phyloP scores from a whole-genome alignment of 768 basidiomycete genomes.

The Coprinopsis marcescibilis region DNA sequence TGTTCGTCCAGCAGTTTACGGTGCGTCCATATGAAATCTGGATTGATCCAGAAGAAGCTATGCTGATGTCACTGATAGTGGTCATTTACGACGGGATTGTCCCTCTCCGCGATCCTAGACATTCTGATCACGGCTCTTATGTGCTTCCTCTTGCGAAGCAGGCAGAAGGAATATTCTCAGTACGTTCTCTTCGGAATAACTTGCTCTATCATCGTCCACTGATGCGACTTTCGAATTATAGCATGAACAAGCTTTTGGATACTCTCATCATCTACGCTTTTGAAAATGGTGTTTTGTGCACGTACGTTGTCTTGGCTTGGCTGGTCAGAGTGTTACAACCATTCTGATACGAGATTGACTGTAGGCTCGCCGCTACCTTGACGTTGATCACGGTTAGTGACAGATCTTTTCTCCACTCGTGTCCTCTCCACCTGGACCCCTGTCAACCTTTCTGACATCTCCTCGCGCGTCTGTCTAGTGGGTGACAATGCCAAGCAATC shows the following conservation, averaged over 20 bases:
- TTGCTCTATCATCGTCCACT: background rate
- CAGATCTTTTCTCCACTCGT: no score
- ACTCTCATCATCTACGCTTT: conserved; percentile 44
- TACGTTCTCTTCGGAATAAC: conserved; percentile 19
- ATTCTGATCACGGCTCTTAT: conserved; percentile 43
- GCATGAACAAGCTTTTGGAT: conserved; percentile 42
- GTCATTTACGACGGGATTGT: conserved; percentile 49
- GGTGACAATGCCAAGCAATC: conserved; percentile 37
- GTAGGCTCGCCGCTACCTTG: conserved; percentile 38
- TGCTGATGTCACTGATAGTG: conserved; percentile 28
- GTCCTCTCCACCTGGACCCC: background rate
- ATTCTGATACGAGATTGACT: background rate
- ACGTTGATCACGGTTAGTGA: conserved; percentile 49
- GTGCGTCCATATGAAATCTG: background rate
- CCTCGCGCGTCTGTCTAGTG: conserved; percentile 29
- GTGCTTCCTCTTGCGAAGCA: conserved; percentile 35
- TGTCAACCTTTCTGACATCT: background rate
- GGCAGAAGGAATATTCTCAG: conserved; percentile 33
- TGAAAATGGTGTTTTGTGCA: conserved; percentile 48
- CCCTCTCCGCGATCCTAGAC: conserved; percentile 43
- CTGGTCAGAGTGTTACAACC: background rate
- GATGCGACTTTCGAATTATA: conserved; percentile 13
- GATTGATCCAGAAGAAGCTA: background rate
- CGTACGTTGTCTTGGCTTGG: conserved; percentile 19
- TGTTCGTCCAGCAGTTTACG: conserved; percentile 13